Evolutionary conservation across 176 grass and related monocot species (phyloP).

Genomic region (Dendrocalamus sinicus): DNA sequence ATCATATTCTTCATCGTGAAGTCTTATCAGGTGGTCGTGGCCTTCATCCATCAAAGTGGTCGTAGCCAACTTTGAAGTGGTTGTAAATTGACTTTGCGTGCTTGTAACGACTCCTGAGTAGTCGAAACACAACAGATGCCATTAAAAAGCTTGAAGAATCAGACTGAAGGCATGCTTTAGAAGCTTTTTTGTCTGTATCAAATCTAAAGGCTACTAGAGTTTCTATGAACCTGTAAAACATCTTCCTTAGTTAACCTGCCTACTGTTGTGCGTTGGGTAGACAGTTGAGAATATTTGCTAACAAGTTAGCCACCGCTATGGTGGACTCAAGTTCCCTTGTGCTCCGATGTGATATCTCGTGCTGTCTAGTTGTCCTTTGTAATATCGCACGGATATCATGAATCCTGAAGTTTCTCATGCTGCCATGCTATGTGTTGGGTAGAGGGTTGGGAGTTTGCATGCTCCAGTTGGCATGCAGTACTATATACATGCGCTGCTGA

Average conservation of each 20-base stretch:
- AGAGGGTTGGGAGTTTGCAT: not conserved
- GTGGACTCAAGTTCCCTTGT: not conserved
- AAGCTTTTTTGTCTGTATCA: slow-evolving; percentile 31
- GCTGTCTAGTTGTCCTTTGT: not conserved
- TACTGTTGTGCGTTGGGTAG: slow-evolving; percentile 33
- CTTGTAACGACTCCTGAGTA: no score
- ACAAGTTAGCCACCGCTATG: slow-evolving; percentile 4
- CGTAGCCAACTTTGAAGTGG: no score
- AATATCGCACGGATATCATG: not conserved
- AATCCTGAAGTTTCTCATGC: not conserved
- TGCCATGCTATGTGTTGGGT: not conserved
- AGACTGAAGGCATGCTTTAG: slow-evolving; percentile 46
- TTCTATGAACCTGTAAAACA: slow-evolving; percentile 18
- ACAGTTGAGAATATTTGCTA: slow-evolving; percentile 11
- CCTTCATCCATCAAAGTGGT: no score
- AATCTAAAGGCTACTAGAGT: not conserved
- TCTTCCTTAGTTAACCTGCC: not conserved
- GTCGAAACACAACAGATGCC: slow-evolving; percentile 5
- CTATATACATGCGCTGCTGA: not conserved
- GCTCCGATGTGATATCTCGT: not conserved
- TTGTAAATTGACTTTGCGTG: no score
- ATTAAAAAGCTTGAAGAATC: slow-evolving; percentile 71
- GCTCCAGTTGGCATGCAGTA: not conserved
- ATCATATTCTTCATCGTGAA: no score
- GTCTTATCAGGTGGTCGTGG: no score